Percentiles rank a stretch among this genome's conserved stretches.
phyloP scores from a whole-genome alignment of 2,329 filamentous ascomycete species.

The Cercospora zeina region DNA sequence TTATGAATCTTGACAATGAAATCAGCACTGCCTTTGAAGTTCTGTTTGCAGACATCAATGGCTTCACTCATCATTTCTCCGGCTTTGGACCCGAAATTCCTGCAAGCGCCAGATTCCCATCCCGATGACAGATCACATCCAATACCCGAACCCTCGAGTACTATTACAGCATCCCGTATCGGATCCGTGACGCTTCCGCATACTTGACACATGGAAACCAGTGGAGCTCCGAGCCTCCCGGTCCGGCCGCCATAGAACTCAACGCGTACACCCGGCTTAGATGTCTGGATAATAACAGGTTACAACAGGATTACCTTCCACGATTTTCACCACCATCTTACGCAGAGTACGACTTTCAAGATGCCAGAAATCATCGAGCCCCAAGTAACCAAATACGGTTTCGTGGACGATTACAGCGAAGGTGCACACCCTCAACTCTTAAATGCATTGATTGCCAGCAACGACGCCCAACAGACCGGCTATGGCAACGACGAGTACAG shows the following conservation, averaged over 20 bases:
- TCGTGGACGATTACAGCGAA: conserved; percentile 16
- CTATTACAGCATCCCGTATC: neutral
- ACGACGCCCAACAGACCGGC: conserved; percentile 8
- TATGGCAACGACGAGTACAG: conserved; percentile 15
- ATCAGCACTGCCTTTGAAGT: too few species aligned
- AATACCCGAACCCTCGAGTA: neutral
- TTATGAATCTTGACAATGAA: too few species aligned
- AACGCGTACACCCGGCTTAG: conserved; percentile 12
- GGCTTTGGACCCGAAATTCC: neutral
- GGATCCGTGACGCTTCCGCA: conserved; percentile 6
- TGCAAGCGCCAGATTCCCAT: neutral
- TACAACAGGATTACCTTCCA: neutral
- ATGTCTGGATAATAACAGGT: neutral
- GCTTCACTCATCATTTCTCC: neutral
- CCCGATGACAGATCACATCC: neutral
- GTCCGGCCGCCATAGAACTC: conserved; percentile 5
- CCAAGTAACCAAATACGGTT: conserved; percentile 7
- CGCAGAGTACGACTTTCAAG: neutral
- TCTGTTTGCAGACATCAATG: too few species aligned
- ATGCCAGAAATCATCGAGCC: conserved; percentile 15
- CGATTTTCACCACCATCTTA: neutral
- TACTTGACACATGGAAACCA: neutral
- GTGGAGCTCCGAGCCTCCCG: conserved; percentile 9
- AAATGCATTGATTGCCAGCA: conserved; percentile 11
- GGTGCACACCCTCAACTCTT: conserved; percentile 11